These are phyloP conservation scores for Phytophthora melonis DNA, from an alignment of 352 stramenopile genomes.

Conservation along the genomic window DNA sequence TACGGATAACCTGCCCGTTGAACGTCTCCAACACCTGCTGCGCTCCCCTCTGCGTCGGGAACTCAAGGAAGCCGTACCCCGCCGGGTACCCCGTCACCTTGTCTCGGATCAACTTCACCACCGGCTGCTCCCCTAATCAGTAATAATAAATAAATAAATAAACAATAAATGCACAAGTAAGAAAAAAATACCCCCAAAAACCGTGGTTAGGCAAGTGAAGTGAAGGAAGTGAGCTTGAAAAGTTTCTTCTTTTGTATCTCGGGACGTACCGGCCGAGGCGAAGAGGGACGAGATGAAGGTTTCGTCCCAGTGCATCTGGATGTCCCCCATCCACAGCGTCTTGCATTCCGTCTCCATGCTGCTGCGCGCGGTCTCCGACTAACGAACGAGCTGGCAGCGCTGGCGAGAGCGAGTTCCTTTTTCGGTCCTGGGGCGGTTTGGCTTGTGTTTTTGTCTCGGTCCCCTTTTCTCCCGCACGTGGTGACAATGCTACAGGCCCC, in stretches of 20 bases:
- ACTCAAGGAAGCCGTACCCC: slow-evolving; percentile 94
- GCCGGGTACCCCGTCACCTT: slow-evolving; percentile 89
- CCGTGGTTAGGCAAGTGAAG: background rate
- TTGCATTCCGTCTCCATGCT: slow-evolving; percentile 68
- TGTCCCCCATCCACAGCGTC: slow-evolving; percentile 92
- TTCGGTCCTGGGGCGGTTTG: slow-evolving; percentile 12
- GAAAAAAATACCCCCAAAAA: slow-evolving; percentile 3
- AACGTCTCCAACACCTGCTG: slow-evolving; percentile 87
- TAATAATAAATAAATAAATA: background rate
- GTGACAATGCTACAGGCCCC: slow-evolving; percentile 28
- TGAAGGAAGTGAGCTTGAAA: background rate
- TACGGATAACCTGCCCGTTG: slow-evolving; percentile 91
- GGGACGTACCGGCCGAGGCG: slow-evolving; percentile 59
- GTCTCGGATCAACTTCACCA: slow-evolving; percentile 93
- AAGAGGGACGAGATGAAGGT: slow-evolving; percentile 90
- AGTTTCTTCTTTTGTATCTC: no score
- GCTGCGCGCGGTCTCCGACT: background rate
- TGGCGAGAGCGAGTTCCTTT: slow-evolving; percentile 5
- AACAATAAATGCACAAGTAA: slow-evolving; percentile 1
- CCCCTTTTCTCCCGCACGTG: slow-evolving; percentile 36
- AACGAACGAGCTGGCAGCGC: no score
- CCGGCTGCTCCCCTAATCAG: slow-evolving; percentile 72
- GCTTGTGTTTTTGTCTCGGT: slow-evolving; percentile 29
- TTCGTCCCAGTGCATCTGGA: slow-evolving; percentile 93
- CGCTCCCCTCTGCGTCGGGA: slow-evolving; percentile 81